Percentiles rank a stretch among this genome's conserved stretches.
phyloP scores from a whole-genome alignment of 768 basidiomycete genomes.

The Trametes cinnabarina region DNA sequence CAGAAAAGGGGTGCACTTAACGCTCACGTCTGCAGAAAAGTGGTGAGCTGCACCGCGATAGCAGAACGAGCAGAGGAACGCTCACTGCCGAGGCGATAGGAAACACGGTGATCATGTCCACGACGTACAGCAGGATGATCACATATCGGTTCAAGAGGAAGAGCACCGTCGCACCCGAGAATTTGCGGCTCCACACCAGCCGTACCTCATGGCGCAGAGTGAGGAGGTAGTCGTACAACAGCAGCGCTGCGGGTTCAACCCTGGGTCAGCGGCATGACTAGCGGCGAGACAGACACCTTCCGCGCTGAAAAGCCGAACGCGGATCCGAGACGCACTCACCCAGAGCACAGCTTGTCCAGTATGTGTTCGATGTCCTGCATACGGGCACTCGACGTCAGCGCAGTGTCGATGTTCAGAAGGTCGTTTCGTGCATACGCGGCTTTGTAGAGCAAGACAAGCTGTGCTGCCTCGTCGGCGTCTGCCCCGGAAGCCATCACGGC shows the following conservation, averaged over 20 bases:
- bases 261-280: not conserved
- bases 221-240: conserved; percentile 5
- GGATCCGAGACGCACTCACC: not conserved
- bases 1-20: too few species aligned
- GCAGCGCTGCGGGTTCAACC: not conserved
- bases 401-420: not conserved
- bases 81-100: not conserved
- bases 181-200: conserved; percentile 6
- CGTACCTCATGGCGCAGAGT: conserved; percentile 6
- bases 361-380: not conserved
- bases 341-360: conserved; percentile 7
- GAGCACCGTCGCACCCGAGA: conserved; percentile 5
- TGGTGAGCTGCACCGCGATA: not conserved
- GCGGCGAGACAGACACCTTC: not conserved
- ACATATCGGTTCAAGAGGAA: conserved; percentile 7
- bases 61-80: too few species aligned
- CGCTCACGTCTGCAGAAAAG: conserved; percentile 1
- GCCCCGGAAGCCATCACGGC: not conserved
- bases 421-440: not conserved
- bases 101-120: conserved; percentile 4
- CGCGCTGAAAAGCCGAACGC: too few species aligned
- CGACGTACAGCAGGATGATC: conserved; percentile 7
- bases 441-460: conserved; percentile 1
- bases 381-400: not conserved
- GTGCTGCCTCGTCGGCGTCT: not conserved